Evolutionary conservation across 257 asterid species (phyloP), one percentile per base, ranked within the genome.

Genomic region (Petrea volubilis): DNA sequence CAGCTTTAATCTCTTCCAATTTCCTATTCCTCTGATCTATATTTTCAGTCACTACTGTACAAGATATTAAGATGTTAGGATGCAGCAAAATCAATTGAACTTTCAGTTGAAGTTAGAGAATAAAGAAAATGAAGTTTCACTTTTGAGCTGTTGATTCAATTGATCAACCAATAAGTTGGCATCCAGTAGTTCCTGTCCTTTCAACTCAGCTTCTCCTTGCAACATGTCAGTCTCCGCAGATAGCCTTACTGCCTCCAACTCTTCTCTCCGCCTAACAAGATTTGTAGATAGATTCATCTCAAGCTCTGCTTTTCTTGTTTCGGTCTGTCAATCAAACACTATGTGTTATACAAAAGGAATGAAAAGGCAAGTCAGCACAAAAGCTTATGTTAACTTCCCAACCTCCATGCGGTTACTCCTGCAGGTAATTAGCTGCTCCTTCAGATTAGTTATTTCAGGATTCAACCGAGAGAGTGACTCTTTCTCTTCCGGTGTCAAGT

Each of bases 241-340:
- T 67, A 72, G 81, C 84, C 83, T 90, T 61, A 85, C 80, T 1
- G 96, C 95, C 94, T 88, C 92, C 70, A 95, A 77, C 86, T 95
- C 99, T 81, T 92, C 97, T 78, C 88, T 95, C 77, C 96, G 86
- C 82, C 96, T 88, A 57, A 89, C 96, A 60, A 95, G 97, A 78
- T 95, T 95, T 46, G 99, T 88, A 40, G 98, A 95, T 50, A 92
- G 87, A 70, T 95, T 95, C 96, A 88, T 92, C 86, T 95, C 99
- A 64, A 95, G 96, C 91, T 95, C 99, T 27, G 90, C 80, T 87
- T 88, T 90, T 84, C 90, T 92, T 49, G 98, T 79, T 85, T 95
- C 99, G 64, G 87, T 88, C 99, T 92, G 82, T 64, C 67, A 79
- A 76, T 64, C 47, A 61, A 64, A 68, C 49, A 29, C 46, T n/a